phyloP scores from a whole-genome alignment of 1,139 yeast genomes.

The Yarrowia galli region DNA sequence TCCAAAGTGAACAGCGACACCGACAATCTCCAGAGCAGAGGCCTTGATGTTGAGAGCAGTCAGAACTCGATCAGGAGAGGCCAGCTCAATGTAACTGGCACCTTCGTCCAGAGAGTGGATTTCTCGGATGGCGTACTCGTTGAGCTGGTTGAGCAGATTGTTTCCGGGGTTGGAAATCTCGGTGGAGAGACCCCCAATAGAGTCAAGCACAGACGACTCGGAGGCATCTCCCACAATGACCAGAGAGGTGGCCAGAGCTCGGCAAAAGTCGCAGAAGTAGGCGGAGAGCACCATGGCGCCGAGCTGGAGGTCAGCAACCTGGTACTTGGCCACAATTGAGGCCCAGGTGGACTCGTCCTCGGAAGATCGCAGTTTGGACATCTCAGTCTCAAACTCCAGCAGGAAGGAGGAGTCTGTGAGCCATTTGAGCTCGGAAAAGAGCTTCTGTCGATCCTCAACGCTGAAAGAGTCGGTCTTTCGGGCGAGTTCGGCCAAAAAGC shows the following conservation, averaged over 20 bases:
- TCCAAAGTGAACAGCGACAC: constrained; percentile 51
- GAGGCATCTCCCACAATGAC: constrained; percentile 40
- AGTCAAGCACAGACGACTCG: constrained; percentile 29
- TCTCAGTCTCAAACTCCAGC: constrained; percentile 35
- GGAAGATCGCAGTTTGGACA: constrained; percentile 37
- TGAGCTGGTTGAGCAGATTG: constrained; percentile 46
- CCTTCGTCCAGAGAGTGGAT: constrained; percentile 55
- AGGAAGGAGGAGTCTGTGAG: constrained; percentile 35
- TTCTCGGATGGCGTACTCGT: constrained; percentile 49
- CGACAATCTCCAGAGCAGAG: constrained; percentile 55
- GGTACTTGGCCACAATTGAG: constrained; percentile 43
- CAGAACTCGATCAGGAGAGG: constrained; percentile 54
- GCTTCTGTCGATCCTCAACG: constrained; percentile 17
- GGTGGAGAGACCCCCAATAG: constrained; percentile 39
- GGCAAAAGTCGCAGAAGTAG: constrained; percentile 45
- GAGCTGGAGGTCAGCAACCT: constrained; percentile 48
- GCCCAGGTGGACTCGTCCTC: constrained; percentile 43
- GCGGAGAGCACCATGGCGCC: constrained; percentile 47
- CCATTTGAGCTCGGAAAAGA: constrained; percentile 24
- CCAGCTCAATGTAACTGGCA: constrained; percentile 54
- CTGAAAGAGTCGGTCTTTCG: constrained; percentile 29
- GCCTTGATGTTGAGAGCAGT: constrained; percentile 56
- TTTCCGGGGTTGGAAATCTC: constrained; percentile 34
- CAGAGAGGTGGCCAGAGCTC: constrained; percentile 44
- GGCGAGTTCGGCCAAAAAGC: constrained; percentile 50